A percentile compares a stretch with the other conserved stretches of the same genome.
phyloP scores from a whole-genome alignment of 768 basidiomycete genomes.

The Candolleomyces efflorescens region DNA sequence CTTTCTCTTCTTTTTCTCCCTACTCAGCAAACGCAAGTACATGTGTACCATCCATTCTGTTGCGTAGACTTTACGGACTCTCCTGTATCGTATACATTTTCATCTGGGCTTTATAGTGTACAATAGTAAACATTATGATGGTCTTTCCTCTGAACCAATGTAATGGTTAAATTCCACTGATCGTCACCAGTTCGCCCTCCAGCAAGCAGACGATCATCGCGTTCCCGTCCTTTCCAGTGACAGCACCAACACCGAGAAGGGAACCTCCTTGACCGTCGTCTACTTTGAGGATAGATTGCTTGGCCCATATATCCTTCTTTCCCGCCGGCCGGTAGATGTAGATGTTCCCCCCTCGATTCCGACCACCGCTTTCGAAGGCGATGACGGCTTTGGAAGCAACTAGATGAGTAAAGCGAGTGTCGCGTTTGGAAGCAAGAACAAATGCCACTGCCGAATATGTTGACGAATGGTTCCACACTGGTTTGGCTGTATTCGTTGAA shows the following conservation, averaged over 20 bases:
- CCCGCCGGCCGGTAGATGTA: constrained; percentile 74
- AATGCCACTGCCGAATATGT: constrained; percentile 91
- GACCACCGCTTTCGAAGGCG: constrained; percentile 79
- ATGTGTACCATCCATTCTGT: constrained; percentile 5
- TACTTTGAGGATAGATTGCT: constrained; percentile 78
- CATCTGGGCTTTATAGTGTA: constrained; percentile 11
- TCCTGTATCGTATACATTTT: constrained; percentile 3
- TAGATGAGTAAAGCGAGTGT: constrained; percentile 86
- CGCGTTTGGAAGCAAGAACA: constrained; percentile 89
- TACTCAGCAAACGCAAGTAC: constrained; percentile 3
- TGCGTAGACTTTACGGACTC: constrained; percentile 7
- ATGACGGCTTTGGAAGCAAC: constrained; percentile 51
- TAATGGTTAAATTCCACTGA: constrained; percentile 28
- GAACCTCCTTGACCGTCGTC: constrained; percentile 68
- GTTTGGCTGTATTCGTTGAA: constrained; percentile 17
- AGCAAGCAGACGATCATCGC: constrained; percentile 64
- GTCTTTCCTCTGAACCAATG: not conserved
- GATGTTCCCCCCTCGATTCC: constrained; percentile 71
- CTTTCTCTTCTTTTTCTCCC: constrained; percentile 2
- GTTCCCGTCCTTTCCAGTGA: constrained; percentile 29
- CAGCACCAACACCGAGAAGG: constrained; percentile 67
- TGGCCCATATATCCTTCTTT: constrained; percentile 56
- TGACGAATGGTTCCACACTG: constrained; percentile 67
- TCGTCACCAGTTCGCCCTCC: constrained; percentile 68
- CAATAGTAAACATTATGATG: constrained; percentile 9